Percentiles rank a stretch among this genome's conserved stretches.
Evolutionary conservation across 2,329 filamentous ascomycete species (phyloP).

Genomic region (Alternaria triticina): DNA sequence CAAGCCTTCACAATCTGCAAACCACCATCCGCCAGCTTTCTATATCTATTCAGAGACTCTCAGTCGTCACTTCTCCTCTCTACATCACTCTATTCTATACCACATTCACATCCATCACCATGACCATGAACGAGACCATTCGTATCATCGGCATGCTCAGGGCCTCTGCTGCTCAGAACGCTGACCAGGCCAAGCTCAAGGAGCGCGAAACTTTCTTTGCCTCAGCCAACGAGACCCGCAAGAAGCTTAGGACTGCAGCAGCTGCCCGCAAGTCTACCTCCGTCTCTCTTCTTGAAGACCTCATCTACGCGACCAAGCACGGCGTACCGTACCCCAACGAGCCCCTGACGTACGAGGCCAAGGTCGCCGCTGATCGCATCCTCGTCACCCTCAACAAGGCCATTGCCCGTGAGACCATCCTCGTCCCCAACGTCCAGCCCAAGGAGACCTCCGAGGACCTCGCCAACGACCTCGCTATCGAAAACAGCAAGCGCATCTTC

Average conservation of each 20-base stretch:
- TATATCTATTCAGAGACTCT: neutral
- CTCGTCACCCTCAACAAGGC: conserved; percentile 22
- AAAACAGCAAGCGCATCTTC: conserved; percentile 29
- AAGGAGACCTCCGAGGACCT: conserved; percentile 17
- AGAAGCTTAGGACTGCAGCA: conserved; percentile 6
- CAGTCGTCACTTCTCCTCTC: neutral
- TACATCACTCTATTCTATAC: neutral
- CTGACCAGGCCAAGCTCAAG: conserved; percentile 27
- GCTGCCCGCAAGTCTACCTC: conserved; percentile 10
- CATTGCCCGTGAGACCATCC: conserved; percentile 6
- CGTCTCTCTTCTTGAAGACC: conserved; percentile 22
- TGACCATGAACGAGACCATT: conserved; percentile 30
- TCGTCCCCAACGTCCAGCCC: neutral
- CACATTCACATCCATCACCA: neutral
- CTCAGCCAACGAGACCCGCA: neutral
- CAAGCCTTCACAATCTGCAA: neutral
- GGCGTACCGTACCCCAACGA: conserved; percentile 15
- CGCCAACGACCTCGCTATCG: conserved; percentile 28
- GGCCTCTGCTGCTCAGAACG: conserved; percentile 28
- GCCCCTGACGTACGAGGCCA: conserved; percentile 21
- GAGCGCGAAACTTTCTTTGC: conserved; percentile 5
- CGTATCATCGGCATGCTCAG: conserved; percentile 32
- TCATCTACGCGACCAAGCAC: conserved; percentile 20
- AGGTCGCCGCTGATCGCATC: conserved; percentile 20
- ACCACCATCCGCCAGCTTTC: neutral